A percentile compares a stretch with the other conserved stretches of the same genome.
These are phyloP conservation scores for Pilatotrama ljubarskyi DNA, from an alignment of 768 basidiomycete species.

Conservation along the genomic window DNA sequence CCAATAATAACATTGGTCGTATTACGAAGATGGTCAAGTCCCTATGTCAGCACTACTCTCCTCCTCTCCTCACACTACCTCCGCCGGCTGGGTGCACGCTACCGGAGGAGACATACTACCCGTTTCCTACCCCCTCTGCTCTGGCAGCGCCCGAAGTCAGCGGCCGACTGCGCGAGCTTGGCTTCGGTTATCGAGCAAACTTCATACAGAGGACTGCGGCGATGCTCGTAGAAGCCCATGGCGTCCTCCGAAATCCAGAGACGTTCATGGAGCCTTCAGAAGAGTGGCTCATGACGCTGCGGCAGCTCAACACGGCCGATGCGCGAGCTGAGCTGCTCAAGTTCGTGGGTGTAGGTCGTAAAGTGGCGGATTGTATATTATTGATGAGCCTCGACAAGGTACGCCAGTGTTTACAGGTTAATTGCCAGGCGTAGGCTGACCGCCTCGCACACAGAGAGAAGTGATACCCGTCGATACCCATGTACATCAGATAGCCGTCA, in stretches of 20 bases:
- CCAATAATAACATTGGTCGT: slow-evolving; percentile 93
- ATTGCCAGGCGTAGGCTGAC: neutral
- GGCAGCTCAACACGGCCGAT: slow-evolving; percentile 48
- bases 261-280: slow-evolving; percentile 50
- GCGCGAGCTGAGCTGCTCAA: slow-evolving; percentile 77
- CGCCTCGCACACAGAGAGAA: slow-evolving; percentile 52
- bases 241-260: slow-evolving; percentile 16
- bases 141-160: slow-evolving; percentile 62
- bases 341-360: slow-evolving; percentile 90
- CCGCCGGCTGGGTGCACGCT: slow-evolving; percentile 31
- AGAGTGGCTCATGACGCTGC: slow-evolving; percentile 57
- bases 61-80: slow-evolving; percentile 56
- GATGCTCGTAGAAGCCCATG: slow-evolving; percentile 67
- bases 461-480: slow-evolving; percentile 97
- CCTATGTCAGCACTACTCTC: slow-evolving; percentile 77
- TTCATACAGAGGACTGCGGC: slow-evolving; percentile 84
- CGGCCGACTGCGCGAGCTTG: slow-evolving; percentile 69
- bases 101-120: slow-evolving; percentile 52
- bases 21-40: slow-evolving; percentile 93
- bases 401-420: slow-evolving; percentile 13
- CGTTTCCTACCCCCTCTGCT: slow-evolving; percentile 80
- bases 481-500: slow-evolving; percentile 84
- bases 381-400: slow-evolving; percentile 94
- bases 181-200: slow-evolving; percentile 94
- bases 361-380: slow-evolving; percentile 94